A percentile compares a stretch with the other conserved stretches of the same genome.
phyloP scores from a whole-genome alignment of 495 filamentous ascomycete genomes.

The Bombardia bombarda region DNA sequence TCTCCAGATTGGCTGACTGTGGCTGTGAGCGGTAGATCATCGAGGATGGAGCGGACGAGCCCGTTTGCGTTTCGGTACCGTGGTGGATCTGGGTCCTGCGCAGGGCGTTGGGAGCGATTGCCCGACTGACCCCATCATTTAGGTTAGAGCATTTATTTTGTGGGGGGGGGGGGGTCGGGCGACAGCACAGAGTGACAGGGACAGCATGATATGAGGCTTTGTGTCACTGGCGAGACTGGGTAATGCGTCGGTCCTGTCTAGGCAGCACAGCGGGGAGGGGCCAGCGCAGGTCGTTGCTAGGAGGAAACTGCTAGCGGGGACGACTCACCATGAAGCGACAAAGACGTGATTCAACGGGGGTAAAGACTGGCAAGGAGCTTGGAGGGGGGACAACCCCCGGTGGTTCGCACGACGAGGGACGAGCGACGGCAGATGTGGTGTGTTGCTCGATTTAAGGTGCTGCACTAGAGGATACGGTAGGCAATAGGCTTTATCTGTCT shows the following conservation, averaged over 20 bases:
- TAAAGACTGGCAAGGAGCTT: too few relatives aligned
- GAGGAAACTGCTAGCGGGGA: constrained; percentile 1
- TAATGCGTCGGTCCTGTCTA: neutral
- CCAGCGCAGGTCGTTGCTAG: neutral
- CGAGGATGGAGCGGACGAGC: constrained; percentile 29
- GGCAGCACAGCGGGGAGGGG: neutral
- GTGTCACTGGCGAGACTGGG: too few relatives aligned
- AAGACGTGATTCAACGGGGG: constrained; percentile 6
- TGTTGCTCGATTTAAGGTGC: too few relatives aligned
- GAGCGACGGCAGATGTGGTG: too few relatives aligned
- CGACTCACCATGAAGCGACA: constrained; percentile 19
- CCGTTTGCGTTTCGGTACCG: constrained; percentile 32
- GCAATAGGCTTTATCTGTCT: too few relatives aligned
- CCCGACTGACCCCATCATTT: constrained; percentile 47
- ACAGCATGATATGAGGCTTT: neutral
- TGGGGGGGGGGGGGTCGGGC: too few relatives aligned
- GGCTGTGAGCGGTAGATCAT: constrained; percentile 26
- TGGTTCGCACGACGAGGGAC: neutral
- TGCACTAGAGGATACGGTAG: too few relatives aligned
- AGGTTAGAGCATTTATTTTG: too few relatives aligned
- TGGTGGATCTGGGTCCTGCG: constrained; percentile 33
- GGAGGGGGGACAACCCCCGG: too few relatives aligned
- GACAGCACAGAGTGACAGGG: too few relatives aligned
- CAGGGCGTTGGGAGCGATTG: constrained; percentile 49
- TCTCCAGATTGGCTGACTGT: constrained; percentile 34